Evolutionary conservation across 176 grass and related monocot species (phyloP), one percentile per base, ranked within the genome.

Genomic region (Panicum miliaceum): DNA sequence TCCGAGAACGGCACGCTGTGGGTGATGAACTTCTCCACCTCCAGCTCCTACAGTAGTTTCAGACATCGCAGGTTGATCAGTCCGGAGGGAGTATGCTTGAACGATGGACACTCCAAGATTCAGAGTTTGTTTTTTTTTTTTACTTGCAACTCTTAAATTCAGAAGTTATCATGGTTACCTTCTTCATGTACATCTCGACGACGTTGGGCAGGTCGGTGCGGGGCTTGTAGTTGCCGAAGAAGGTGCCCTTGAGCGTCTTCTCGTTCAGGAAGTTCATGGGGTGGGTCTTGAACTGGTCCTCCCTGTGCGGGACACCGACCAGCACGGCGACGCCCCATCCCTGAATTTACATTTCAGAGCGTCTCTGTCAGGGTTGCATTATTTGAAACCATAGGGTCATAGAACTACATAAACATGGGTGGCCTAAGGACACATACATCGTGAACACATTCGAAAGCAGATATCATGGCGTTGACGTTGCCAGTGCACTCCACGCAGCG

Each of bases 1-100:
- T 95, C 80, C 5, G 92, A 93, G 86, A 98, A 91, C 0, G 92
- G 79, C 19, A 95, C 92, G 46, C 50, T 95, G 80, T 98, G 96
- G 0, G 96, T 98, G 76, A 98, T 98, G 85, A 98, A 95, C 68
- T 98, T 98, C 87, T 98, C 96, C 63, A 98, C 5, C 32, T 95
- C 96, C n/a, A 98, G 72, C 82, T 95, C 91, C 94, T 96, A 37
- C 35, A 78, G 4, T 4, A 51, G 14, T 66, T 12, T 0, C 12
- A 40, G 3, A 71, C 23, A 82, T 46, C 7, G n/a, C n/a, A n/a
- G n/a, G n/a, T n/a, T n/a, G n/a, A n/a, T n/a, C n/a, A n/a, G n/a
- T n/a, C n/a, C n/a, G n/a, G n/a, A n/a, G n/a, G n/a, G n/a, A n/a
- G n/a, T n/a, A n/a, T n/a, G n/a, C n/a, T 40, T 6, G 7, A 40